Percentiles rank a stretch among this genome's conserved stretches.
These are phyloP conservation scores for Aspergillus sp. DNA, from an alignment of 2,329 filamentous ascomycete genomes.

Conservation along the genomic window DNA sequence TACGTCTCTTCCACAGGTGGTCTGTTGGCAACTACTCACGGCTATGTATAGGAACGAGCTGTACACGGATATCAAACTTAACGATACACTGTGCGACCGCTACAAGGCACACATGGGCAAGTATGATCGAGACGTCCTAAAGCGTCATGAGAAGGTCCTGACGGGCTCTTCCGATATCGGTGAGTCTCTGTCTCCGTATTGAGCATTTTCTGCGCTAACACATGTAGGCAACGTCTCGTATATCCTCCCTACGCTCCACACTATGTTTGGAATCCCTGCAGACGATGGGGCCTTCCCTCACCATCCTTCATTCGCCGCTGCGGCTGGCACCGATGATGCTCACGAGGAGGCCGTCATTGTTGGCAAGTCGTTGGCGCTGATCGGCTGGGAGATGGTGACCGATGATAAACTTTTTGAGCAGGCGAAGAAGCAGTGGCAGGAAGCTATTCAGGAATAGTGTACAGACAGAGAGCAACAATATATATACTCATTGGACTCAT, in stretches of 20 bases:
- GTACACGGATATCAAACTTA: slow-evolving; percentile 49
- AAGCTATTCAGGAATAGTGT: slow-evolving; percentile 18
- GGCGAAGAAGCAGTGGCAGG: slow-evolving; percentile 25
- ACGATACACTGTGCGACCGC: slow-evolving; percentile 44
- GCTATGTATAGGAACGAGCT: slow-evolving; percentile 18
- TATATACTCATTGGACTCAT: not conserved
- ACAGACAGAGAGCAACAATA: not conserved
- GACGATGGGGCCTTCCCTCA: slow-evolving; percentile 34
- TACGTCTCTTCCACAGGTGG: slow-evolving; percentile 8
- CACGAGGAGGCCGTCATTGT: slow-evolving; percentile 45
- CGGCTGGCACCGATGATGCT: slow-evolving; percentile 43
- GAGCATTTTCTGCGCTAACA: not conserved
- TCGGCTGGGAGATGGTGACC: slow-evolving; percentile 33
- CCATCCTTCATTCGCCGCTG: slow-evolving; percentile 45
- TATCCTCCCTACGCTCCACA: slow-evolving; percentile 49
- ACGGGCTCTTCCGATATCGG: slow-evolving; percentile 50
- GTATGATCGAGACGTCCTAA: slow-evolving; percentile 39
- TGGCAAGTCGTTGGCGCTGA: slow-evolving; percentile 47
- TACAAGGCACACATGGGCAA: slow-evolving; percentile 48
- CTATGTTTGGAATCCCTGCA: slow-evolving; percentile 47
- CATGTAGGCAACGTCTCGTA: slow-evolving; percentile 50
- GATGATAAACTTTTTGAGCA: slow-evolving; percentile 23
- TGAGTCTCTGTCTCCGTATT: slow-evolving; percentile 10
- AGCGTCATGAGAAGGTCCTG: slow-evolving; percentile 37
- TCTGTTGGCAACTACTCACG: not conserved